Conservation (phyloP, 1,284 basidiomycete species). For the Ustilago trichophora region DNA sequence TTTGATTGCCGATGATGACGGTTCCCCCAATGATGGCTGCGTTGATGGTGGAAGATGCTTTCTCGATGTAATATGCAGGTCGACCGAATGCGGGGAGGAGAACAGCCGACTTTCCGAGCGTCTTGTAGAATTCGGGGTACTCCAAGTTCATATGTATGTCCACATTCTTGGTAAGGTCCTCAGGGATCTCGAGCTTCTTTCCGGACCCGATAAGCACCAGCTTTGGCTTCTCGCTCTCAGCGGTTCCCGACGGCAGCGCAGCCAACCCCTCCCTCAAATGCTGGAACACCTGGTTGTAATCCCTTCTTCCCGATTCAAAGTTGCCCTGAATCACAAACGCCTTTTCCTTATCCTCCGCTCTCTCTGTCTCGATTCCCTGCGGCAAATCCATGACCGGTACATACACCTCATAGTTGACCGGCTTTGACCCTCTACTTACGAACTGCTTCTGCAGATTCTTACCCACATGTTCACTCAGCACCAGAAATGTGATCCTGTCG, state of each 20-base stretch:
- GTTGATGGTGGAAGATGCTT: constrained; percentile 11
- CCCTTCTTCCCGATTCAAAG: neutral
- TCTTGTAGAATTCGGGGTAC: constrained; percentile 8
- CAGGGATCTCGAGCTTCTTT: neutral
- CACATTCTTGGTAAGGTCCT: neutral
- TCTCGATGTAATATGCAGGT: neutral
- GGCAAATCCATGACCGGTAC: constrained; percentile 6
- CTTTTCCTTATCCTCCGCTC: neutral
- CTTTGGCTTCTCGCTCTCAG: neutral
- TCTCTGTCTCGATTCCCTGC: neutral
- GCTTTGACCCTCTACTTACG: neutral
- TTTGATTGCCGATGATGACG: constrained; percentile 7
- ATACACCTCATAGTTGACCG: constrained; percentile 1
- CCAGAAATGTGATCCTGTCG: constrained; percentile 7
- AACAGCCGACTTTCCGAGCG: neutral
- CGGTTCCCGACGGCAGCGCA: neutral
- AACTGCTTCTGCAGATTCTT: neutral
- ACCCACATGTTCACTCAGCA: constrained; percentile 12
- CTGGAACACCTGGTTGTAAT: constrained; percentile 2
- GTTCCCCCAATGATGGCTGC: constrained; percentile 8
- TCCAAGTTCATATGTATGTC: constrained; percentile 10
- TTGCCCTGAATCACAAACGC: constrained; percentile 9
- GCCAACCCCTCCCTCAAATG: constrained; percentile 2
- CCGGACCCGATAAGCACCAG: constrained; percentile 7
- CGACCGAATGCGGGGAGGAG: constrained; percentile 1